These are phyloP conservation scores for Astrephomene gubernaculifera DNA, from an alignment of 139 green algal species.

Conservation along the genomic window DNA sequence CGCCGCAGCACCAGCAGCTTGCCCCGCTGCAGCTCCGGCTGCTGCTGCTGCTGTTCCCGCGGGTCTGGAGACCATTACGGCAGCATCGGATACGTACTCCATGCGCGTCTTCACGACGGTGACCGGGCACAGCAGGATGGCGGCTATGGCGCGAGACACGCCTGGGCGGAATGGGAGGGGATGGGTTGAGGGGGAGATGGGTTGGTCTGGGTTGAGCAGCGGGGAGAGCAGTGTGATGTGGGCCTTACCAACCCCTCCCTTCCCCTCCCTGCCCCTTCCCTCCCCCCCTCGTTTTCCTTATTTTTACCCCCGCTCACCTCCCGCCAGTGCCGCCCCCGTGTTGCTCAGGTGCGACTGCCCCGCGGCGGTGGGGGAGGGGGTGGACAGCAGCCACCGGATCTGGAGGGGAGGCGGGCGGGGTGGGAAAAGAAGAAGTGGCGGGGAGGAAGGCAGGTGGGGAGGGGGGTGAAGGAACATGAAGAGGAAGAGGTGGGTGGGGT, in stretches of 20 bases:
- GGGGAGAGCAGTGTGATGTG: too few species aligned
- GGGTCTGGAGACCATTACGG: too few species aligned
- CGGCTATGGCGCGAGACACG: slow-evolving; percentile 78
- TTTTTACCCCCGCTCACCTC: slow-evolving; percentile 13
- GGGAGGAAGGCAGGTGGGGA: too few species aligned
- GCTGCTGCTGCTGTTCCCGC: background rate
- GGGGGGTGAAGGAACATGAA: too few species aligned
- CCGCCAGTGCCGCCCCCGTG: slow-evolving; percentile 35
- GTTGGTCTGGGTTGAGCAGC: too few species aligned
- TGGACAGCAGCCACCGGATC: slow-evolving; percentile 21
- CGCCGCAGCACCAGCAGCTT: background rate
- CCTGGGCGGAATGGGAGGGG: slow-evolving; percentile 44
- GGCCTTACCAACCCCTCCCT: background rate
- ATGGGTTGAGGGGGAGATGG: background rate
- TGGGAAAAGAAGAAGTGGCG: too few species aligned
- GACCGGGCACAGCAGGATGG: slow-evolving; percentile 86
- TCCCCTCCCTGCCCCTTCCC: background rate
- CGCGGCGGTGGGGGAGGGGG: background rate
- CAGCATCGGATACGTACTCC: slow-evolving; percentile 80
- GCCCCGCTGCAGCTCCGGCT: background rate
- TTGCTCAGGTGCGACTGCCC: slow-evolving; percentile 14
- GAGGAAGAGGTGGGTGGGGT: too few species aligned
- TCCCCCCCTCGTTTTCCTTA: background rate
- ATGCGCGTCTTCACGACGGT: slow-evolving; percentile 98
- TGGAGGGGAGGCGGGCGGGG: background rate